A percentile compares a stretch with the other conserved stretches of the same genome.
Conservation (phyloP, 371 early-diverging fungal genomes). For the Mortierella sp. region DNA sequence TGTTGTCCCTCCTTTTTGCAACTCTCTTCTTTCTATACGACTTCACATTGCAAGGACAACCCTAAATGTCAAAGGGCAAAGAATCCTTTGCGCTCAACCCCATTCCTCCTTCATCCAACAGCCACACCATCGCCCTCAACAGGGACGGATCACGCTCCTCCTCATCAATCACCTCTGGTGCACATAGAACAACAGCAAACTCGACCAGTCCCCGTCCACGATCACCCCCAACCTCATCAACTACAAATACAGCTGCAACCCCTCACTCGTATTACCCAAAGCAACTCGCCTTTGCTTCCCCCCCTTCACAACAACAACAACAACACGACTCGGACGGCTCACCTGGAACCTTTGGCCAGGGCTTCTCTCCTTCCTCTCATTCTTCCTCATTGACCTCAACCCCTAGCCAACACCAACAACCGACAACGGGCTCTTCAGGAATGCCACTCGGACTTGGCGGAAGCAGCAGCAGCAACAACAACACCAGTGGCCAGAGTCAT, state of each 20-base stretch:
- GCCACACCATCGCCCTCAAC: conserved; percentile 40
- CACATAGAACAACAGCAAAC: conserved; percentile 14
- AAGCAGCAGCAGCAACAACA: conserved; percentile 8
- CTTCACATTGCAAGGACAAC: background rate
- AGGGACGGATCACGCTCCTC: conserved; percentile 38
- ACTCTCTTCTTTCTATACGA: background rate
- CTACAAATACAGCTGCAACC: background rate
- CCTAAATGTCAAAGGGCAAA: conserved; percentile 53
- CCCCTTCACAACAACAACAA: conserved; percentile 11
- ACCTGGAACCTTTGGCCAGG: conserved; percentile 22
- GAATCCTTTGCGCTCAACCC: conserved; percentile 50
- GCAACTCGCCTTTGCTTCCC: conserved; percentile 38
- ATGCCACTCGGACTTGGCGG: conserved; percentile 36
- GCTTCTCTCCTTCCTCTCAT: conserved; percentile 16
- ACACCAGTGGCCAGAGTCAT: conserved; percentile 19
- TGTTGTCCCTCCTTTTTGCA: background rate
- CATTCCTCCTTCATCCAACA: conserved; percentile 18
- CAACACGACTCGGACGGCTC: conserved; percentile 19
- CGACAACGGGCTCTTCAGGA: background rate
- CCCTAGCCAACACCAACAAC: conserved; percentile 12
- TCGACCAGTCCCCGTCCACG: conserved; percentile 45
- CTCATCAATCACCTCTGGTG: conserved; percentile 1
- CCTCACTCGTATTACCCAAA: conserved; percentile 25
- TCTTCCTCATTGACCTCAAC: conserved; percentile 13
- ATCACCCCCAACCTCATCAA: conserved; percentile 17